Evolutionary conservation across 1,284 basidiomycete genomes (phyloP).

Genomic region (Ceratobasidium sp.): DNA sequence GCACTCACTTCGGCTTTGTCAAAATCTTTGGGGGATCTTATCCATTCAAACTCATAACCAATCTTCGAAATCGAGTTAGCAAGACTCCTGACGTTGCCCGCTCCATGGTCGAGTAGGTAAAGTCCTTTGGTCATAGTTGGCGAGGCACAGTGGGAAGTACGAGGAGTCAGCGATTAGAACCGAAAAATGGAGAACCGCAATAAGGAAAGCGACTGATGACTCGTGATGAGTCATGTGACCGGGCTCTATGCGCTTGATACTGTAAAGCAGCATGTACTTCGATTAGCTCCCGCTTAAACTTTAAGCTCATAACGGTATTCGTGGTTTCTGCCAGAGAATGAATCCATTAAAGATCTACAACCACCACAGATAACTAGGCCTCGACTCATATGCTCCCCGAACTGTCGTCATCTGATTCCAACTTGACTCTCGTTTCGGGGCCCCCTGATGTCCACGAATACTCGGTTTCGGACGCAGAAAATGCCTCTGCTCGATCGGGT

Average conservation of each 20-base stretch:
- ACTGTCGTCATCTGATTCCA: conserved; percentile 24
- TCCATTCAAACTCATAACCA: conserved; percentile 92
- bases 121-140: conserved; percentile 52
- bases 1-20: conserved; percentile 85
- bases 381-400: background rate
- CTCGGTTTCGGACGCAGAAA: conserved; percentile 27
- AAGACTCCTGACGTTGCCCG: conserved; percentile 91
- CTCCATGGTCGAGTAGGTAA: conserved; percentile 94
- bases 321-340: too few species aligned
- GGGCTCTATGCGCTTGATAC: conserved; percentile 1
- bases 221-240: conserved; percentile 14
- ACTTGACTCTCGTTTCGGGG: background rate
- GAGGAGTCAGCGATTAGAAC: background rate
- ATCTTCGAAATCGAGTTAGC: conserved; percentile 92
- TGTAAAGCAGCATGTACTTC: background rate
- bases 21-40: conserved; percentile 85
- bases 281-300: too few species aligned
- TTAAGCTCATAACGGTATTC: too few species aligned
- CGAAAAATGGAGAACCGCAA: background rate
- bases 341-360: background rate
- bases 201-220: conserved; percentile 1
- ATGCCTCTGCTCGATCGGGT: background rate
- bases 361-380: background rate
- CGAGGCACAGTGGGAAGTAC: background rate
- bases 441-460: conserved; percentile 30